Evolutionary conservation across 495 filamentous ascomycete genomes (phyloP), one percentile per base, ranked within the genome.

Genomic region (Penicillium salamii): DNA sequence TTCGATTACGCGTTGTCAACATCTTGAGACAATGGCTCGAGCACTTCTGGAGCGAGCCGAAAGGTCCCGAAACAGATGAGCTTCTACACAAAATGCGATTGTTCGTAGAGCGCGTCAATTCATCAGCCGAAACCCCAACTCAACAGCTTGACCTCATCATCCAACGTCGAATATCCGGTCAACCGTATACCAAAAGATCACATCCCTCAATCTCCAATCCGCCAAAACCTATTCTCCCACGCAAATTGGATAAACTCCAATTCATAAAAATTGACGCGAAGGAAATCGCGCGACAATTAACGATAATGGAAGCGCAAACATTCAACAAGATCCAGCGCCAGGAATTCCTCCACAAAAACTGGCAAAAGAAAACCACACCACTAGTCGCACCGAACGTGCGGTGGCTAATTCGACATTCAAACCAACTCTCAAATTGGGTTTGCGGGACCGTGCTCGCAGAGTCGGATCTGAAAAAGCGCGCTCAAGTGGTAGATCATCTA

Each of bases 391-490:
- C 88, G 3, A 95, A 95, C 59, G 85, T 96, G 50, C 92, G 91
- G 58, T 86, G 88, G 1, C 77, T 96, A 50, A 97, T 97, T 65
- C 75, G 92, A 42, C 91, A 95, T 63, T 95, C 90, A 0, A 97
- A 97, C 60, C 90, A 95, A 64, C 81, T 96, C 61, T 93, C 91
- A 15, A 96, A 95, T 63, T 96, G 91, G 91, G 90, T 96, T 35
- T 90, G 89, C 11, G 88, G 93, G 64, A 90, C 95, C 83, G 93
- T 97, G 52, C 70, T 97, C 47, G 87, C 82, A 4, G 90, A 97
- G 64, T 75, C 78, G 19, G 92, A 96, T 55, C 82, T 93, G 43
- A 91, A 90, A 72, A 91, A 91, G 66, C 78, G 91, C 46, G 89
- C 95, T n/a, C 81, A 89, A 32, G 87, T 96, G 28, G 93, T 96